Conservation (phyloP, 2,329 filamentous ascomycete species). For the Curvularia spicifera region DNA sequence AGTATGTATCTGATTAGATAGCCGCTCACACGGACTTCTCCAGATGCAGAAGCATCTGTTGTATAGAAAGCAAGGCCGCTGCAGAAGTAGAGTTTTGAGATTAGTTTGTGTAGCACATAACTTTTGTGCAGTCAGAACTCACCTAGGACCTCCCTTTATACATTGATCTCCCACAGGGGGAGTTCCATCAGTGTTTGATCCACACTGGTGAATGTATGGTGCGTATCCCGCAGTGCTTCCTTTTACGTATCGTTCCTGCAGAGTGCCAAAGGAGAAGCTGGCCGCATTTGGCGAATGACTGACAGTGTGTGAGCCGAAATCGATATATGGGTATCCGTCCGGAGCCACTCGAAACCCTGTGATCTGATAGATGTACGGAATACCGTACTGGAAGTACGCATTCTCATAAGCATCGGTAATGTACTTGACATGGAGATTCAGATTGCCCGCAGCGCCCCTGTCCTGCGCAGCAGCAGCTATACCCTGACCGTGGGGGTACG, state of each 20-base stretch:
- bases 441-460: conserved; percentile 10
- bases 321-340: conserved; percentile 13
- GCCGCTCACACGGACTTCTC: conserved; percentile 14
- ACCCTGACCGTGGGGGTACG: conserved; percentile 15
- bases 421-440: conserved; percentile 19
- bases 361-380: conserved; percentile 17
- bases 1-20: conserved; percentile 14
- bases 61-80: conserved; percentile 16
- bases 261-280: conserved; percentile 8
- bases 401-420: conserved; percentile 14
- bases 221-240: conserved; percentile 7
- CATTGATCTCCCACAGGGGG: conserved; percentile 3
- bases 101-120: not conserved
- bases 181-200: conserved; percentile 8
- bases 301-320: conserved; percentile 17
- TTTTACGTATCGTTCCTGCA: conserved; percentile 6
- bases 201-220: conserved; percentile 14
- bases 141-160: conserved; percentile 13
- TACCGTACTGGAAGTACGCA: conserved; percentile 17
- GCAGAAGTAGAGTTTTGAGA: not conserved
- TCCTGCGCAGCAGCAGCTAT: conserved; percentile 18
- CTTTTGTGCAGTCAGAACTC: not conserved
- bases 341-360: conserved; percentile 12
- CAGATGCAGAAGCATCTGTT: conserved; percentile 8
- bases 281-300: conserved; percentile 18